Evolutionary conservation across 495 filamentous ascomycete genomes (phyloP), one percentile per base, ranked within the genome.

Genomic region (Lasiosphaeria hispida): DNA sequence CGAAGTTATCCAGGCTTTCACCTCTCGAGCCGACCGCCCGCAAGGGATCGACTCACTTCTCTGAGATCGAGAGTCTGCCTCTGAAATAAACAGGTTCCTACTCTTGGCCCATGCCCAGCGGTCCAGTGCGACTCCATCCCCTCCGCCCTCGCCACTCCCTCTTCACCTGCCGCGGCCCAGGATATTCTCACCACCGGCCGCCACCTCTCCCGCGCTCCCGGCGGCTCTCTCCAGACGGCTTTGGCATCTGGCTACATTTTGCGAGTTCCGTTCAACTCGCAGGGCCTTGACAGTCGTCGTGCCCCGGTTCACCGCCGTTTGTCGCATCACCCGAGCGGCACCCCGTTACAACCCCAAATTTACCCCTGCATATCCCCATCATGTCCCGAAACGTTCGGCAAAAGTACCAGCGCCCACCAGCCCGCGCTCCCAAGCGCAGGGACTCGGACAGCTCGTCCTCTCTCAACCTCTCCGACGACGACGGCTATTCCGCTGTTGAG

Each of bases 401-500:
- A 66, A 80, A 78, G 61, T 71, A 75, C 56, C 65, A 75, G 49
- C 61, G 64, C 38, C 62, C 69, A 59, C 75, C 72, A 55, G 72
- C 61, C 70, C 77, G 72, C 67, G 65, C 59, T 54, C 62, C 63
- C 49, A 74, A 68, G 59, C 71, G 72, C 58, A 71, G 69, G 36
- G 70, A 60, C 51, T 77, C 72, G 33, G 73, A 73, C 60, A 63
- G 69, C 17, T 74, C 74, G 47, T 76, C 74, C 10, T 79, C 77
- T 0, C 66, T 78, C 48, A 68, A 79, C 63, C 75, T 80, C 35
- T 83, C 84, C 6, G 83, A 88, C 57, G 85, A 91, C 55, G 85
- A 87, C 53, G 81, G 80, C 44, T 88, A 89, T 66, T 85, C 85
- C 11, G 89, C 79, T 14, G 85, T 93, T 36, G 86, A 92, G 61